A percentile compares a stretch with the other conserved stretches of the same genome.
Conservation (phyloP, 2,329 filamentous ascomycete species). For the Trichoderma sp. region DNA sequence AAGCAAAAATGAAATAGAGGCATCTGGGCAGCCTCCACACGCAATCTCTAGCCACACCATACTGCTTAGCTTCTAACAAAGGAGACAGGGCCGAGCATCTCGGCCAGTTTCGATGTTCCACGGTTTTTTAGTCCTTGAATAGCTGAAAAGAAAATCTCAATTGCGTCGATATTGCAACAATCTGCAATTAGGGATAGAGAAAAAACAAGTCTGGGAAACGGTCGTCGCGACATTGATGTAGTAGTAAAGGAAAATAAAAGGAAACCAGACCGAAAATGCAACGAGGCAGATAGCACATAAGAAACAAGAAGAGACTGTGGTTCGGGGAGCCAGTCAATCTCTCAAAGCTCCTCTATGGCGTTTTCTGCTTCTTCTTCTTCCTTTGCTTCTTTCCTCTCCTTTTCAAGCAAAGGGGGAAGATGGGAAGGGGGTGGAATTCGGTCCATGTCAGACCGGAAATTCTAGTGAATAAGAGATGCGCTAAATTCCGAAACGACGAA, state of each 20-base stretch:
- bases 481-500: conserved; percentile 18
- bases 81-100: neutral
- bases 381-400: neutral
- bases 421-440: neutral
- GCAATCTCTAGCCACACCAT: neutral
- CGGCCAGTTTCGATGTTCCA: neutral
- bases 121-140: neutral
- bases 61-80: neutral
- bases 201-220: neutral
- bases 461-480: conserved; percentile 10
- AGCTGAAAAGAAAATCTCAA: neutral
- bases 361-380: neutral
- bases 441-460: conserved; percentile 3
- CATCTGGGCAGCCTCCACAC: neutral
- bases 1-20: neutral
- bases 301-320: neutral
- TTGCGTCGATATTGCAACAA: neutral
- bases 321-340: neutral
- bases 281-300: conserved; percentile 3
- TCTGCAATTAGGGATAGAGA: neutral
- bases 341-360: neutral
- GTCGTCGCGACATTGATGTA: conserved; percentile 14
- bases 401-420: neutral
- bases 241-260: neutral
- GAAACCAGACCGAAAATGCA: conserved; percentile 5